A percentile compares a stretch with the other conserved stretches of the same genome.
phyloP scores from a whole-genome alignment of 1,284 basidiomycete species.

The Apiotrichum montevideense region DNA sequence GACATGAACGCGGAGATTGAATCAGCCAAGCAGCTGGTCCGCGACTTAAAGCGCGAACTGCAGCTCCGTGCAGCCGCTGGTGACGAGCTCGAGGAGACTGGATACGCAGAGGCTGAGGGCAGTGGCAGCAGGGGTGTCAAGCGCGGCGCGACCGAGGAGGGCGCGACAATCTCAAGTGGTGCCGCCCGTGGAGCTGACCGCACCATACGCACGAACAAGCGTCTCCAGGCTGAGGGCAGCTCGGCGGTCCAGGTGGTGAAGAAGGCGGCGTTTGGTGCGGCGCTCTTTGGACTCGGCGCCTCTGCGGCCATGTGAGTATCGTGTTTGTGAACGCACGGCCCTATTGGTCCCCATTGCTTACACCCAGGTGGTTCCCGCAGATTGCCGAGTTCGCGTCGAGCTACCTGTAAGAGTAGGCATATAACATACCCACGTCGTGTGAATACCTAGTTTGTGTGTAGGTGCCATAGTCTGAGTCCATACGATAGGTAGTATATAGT shows the following conservation, averaged over 20 bases:
- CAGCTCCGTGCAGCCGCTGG: slow-evolving; percentile 36
- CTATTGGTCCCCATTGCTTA: background rate
- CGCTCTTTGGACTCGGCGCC: slow-evolving; percentile 43
- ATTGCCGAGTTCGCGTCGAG: background rate
- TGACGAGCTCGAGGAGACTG: slow-evolving; percentile 38
- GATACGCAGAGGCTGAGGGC: slow-evolving; percentile 21
- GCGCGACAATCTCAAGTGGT: slow-evolving; percentile 28
- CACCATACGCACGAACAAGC: slow-evolving; percentile 36
- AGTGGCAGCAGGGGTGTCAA: slow-evolving; percentile 33
- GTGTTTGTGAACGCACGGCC: no score
- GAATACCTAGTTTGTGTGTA: background rate
- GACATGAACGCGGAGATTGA: slow-evolving; percentile 45
- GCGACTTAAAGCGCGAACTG: slow-evolving; percentile 40
- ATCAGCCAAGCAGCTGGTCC: slow-evolving; percentile 42
- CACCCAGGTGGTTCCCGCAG: background rate
- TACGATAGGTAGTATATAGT: background rate
- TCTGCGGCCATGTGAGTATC: slow-evolving; percentile 38
- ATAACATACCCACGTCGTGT: background rate
- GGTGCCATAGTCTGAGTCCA: slow-evolving; percentile 3
- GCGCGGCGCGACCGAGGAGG: slow-evolving; percentile 36
- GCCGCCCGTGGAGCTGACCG: slow-evolving; percentile 23
- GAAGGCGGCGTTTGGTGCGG: slow-evolving; percentile 40
- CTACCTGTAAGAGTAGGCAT: background rate
- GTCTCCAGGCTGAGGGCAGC: slow-evolving; percentile 22
- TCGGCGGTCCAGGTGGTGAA: slow-evolving; percentile 25